phyloP scores from a whole-genome alignment of 306 rosid genomes.

The Quercus robur region DNA sequence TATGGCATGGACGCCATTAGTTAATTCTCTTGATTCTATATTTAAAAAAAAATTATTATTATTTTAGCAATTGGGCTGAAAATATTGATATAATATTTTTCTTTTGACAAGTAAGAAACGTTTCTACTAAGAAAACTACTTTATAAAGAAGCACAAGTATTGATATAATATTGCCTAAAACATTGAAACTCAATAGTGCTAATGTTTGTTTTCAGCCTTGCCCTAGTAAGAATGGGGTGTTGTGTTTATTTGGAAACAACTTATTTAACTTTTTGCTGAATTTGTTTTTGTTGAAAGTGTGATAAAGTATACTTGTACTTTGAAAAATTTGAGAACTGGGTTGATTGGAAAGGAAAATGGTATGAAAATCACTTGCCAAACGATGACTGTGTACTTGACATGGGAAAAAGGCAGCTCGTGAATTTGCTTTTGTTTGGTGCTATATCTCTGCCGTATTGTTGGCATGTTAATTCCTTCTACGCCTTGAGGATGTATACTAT shows the following conservation, averaged over 20 bases:
- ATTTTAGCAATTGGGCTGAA: too few species aligned
- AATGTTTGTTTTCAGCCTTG: conserved; percentile 26
- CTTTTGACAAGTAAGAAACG: too few species aligned
- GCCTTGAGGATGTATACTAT: too few species aligned
- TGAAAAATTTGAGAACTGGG: not conserved
- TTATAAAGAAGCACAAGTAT: too few species aligned
- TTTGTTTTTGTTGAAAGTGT: too few species aligned
- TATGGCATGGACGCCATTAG: too few species aligned
- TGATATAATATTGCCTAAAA: not conserved
- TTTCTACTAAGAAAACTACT: too few species aligned
- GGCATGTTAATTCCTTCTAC: conserved; percentile 42
- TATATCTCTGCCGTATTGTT: conserved; percentile 37
- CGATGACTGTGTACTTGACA: conserved; percentile 60
- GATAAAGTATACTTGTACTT: too few species aligned
- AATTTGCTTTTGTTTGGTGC: conserved; percentile 54
- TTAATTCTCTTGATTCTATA: too few species aligned
- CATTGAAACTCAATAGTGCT: not conserved
- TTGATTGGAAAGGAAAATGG: conserved; percentile 35
- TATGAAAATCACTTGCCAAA: conserved; percentile 41
- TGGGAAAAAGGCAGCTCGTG: conserved; percentile 57
- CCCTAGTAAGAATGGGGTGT: conserved; percentile 41
- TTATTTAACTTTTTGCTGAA: too few species aligned
- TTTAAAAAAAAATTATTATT: too few species aligned
- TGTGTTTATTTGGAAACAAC: not conserved
- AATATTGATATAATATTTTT: too few species aligned